Evolutionary conservation across 257 asterid species (phyloP), one percentile per base, ranked within the genome.

Genomic region (Ophiorrhiza pumila): DNA sequence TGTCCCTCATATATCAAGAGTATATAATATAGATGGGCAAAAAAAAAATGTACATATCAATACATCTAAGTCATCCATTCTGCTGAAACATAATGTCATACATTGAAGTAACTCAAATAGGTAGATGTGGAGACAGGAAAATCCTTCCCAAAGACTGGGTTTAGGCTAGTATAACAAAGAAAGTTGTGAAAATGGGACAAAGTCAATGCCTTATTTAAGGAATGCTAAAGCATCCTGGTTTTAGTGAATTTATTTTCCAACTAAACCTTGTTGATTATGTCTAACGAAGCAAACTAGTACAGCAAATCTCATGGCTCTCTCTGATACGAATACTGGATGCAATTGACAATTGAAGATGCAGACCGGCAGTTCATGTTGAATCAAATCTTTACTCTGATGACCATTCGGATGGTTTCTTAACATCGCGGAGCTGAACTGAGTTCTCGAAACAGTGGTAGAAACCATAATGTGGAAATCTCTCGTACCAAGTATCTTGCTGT

Each of bases 401-500:
- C 92, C 88, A 89, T 9, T 89, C 97, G 0, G 97, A 93, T 37
- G 97, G 98, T 52, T 76, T 88, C 76, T 86, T 73, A 23, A 95
- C 96, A 10, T 86, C 83, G 0, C 96, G 86, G 45, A 92, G 91
- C 79, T 85, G 91, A 41, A 77, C 86, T 5, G 98, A 91, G 87
- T 92, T 95, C 83, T 92, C 91, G 55, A 87, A 90, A 84, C 98
- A 95, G 82, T 95, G 98, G 77, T 83, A 84, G 88, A 95, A 95
- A 39, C 97, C 96, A 56, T 74, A 95, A 77, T 95, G 98, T 2
- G 99, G 98, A 80, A 75, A 90, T 50, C 80, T 82, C 85, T 95
- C 99, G 37, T 92, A 95, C 99, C 98, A 95, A 0, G 99, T 95
- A 7, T 90, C 97, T 80, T 91, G 86, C 15, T 71, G 79, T 3